Evolutionary conservation across 305 asterid species (phyloP), one percentile per base, ranked within the genome.

Genomic region (Ilex paraguariensis): DNA sequence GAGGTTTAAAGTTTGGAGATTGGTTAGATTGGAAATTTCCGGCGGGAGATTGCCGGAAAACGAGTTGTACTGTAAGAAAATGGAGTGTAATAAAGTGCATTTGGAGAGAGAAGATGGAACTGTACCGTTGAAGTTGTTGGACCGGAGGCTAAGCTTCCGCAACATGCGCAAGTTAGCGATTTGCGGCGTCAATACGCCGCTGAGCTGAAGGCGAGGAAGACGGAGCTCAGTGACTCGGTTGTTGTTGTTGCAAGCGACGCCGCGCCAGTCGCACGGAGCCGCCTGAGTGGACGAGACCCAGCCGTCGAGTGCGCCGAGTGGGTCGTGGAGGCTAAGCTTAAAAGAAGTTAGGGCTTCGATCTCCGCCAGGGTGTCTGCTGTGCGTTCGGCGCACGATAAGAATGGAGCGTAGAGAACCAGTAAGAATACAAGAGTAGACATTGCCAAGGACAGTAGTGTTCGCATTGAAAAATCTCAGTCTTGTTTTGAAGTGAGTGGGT

Each of bases 201-300:
- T 48, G 63, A 87, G 83, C 70, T 65, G 85, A 32, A 79, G 81
- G n/a, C 68, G 77, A 13, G 92, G 87, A 7, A 87, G 81, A 1
- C 84, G 83, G 59, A 87, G 82, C 68, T 81, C 89, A 31, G 59
- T 71, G 6, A 87, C 92, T 33, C 66, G 72, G 7, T 60, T 63
- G 44, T 65, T 49, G 42, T 44, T 49, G 46, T 44, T 31, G 62
- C 95, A 87, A 6, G 62, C 59, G 11, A 87, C 77, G 7, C 92
- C 95, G 15, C 79, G 81, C 95, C 95, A 87, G 74, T 87, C 90
- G 69, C 92, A 87, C 3, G 95, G 95, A 49, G 90, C 83, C 6
- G 71, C 69, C 6, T 82, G 81, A 15, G 92, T 70, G 7, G 86
- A 77, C 0, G 84, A 58, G 57, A 63, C 75, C 95, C 95, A 87